Base-by-base conservation (phyloP, 371 early-diverging fungal genomes). In the Blakeslea trispora region DNA sequence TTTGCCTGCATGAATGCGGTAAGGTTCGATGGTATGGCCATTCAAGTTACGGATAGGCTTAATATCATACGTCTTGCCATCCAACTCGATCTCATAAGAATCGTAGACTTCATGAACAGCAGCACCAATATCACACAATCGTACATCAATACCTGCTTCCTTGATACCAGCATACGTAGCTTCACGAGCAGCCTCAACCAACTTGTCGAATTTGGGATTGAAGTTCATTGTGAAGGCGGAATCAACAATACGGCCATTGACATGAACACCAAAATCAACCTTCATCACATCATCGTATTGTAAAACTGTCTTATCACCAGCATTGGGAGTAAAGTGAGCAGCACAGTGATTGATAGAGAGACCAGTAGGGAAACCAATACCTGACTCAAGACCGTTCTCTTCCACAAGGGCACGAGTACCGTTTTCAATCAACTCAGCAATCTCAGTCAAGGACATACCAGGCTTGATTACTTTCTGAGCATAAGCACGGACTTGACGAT, bases 281-380 rank as follows among this genome's bases (percentile, higher is more conserved):
- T 99, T 99, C 81, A 95, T 84, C 15, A 99, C 97, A 81, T 99
- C 99, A 52, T 90, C 93, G 56, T 95, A 88, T 49, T 83, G 61
- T 47, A 99, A 67, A 3, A 96, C 94, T 1, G 93, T 93, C 59
- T 86, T 87, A 65, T 99, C 98, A 9, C 98, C 99, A 37, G 97
- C 88, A 68, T 99, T 99, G 6, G 99, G 98, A 5, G 99, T 98
- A 70, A 92, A 99, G 68, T 99, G 99, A 15, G 99, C 99, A n/a
- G 99, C 99, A 67, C 91, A 91, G 58, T 96, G 87, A 69, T 99
- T 99, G 35, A 99, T 64, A 7, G 99, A 98, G 48, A 90, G 85
- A 32, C 99, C 99, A 5, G 98, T 98, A n/a, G 99, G 99, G 82
- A 99, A 99, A 22, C 96, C 99, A 57, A 99, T 95, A 66, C 88